These are phyloP conservation scores for Fragilaria radians DNA, from an alignment of 108 stramenopile species.

Conservation along the genomic window DNA sequence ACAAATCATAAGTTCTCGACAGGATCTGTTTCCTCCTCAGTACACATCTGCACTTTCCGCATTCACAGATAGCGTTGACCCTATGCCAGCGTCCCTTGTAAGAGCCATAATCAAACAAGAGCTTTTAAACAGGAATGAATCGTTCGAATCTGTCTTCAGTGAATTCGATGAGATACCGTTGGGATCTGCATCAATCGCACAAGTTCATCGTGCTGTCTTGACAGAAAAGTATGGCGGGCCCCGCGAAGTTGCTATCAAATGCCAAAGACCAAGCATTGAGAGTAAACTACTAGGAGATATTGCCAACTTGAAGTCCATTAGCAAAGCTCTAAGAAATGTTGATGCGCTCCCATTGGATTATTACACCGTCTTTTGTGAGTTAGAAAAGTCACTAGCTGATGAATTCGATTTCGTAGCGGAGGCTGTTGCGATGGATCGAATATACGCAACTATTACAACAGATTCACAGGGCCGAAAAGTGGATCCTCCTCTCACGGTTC, in stretches of 20 bases:
- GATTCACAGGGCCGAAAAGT: constrained; percentile 42
- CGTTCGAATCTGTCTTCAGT: constrained; percentile 73
- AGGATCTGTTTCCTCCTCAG: constrained; percentile 86
- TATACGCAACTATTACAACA: constrained; percentile 55
- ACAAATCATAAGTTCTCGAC: constrained; percentile 57
- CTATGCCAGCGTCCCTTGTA: constrained; percentile 69
- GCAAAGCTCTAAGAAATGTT: constrained; percentile 67
- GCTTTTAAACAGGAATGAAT: constrained; percentile 49
- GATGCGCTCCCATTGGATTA: constrained; percentile 87
- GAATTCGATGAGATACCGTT: constrained; percentile 86
- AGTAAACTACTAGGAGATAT: constrained; percentile 89
- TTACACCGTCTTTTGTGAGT: constrained; percentile 86
- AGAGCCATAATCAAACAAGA: constrained; percentile 65
- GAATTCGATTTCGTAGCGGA: constrained; percentile 96
- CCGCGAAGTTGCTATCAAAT: constrained; percentile 91
- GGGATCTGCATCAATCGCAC: constrained; percentile 80
- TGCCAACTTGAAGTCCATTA: constrained; percentile 80
- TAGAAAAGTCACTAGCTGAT: constrained; percentile 80
- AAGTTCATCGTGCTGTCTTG: constrained; percentile 89
- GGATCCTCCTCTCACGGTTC: constrained; percentile 77
- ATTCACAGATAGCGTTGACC: constrained; percentile 88
- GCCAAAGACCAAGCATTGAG: constrained; percentile 90
- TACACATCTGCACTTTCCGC: constrained; percentile 77
- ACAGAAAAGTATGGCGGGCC: constrained; percentile 67
- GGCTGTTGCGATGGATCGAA: constrained; percentile 92